Conservation (phyloP, 257 asterid species). For the Eustoma russellianum region DNA sequence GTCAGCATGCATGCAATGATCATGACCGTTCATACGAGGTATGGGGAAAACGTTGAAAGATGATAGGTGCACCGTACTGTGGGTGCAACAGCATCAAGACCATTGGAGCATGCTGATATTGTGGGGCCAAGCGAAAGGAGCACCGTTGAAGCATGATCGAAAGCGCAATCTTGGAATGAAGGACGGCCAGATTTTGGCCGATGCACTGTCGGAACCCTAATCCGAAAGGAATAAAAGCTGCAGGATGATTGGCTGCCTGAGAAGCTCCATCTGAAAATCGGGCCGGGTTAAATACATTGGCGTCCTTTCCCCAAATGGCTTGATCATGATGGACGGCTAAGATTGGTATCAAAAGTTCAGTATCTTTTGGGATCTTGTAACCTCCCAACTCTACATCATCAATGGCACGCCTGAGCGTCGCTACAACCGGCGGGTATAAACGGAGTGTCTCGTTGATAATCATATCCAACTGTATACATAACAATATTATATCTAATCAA, state of each 20-base stretch:
- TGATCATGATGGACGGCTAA: conserved; percentile 43
- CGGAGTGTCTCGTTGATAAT: conserved; percentile 33
- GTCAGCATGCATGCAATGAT: neutral
- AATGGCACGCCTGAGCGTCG: conserved; percentile 33
- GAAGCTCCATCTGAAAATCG: conserved; percentile 32
- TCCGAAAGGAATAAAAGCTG: conserved; percentile 34
- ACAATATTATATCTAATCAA: neutral
- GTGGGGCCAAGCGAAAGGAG: conserved; percentile 24
- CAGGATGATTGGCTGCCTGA: conserved; percentile 31
- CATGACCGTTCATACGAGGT: conserved; percentile 5
- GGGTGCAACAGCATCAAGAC: conserved; percentile 43
- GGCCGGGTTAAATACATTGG: conserved; percentile 31
- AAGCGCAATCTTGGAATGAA: conserved; percentile 32
- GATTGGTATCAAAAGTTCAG: conserved; percentile 36
- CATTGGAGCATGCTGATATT: conserved; percentile 36
- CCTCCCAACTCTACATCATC: conserved; percentile 37
- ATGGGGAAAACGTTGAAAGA: conserved; percentile 21
- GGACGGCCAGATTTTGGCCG: conserved; percentile 31
- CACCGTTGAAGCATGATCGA: conserved; percentile 32
- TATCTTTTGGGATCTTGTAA: conserved; percentile 31
- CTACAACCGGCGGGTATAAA: conserved; percentile 40
- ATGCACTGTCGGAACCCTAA: conserved; percentile 41
- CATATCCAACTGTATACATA: conserved; percentile 28
- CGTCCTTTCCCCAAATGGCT: conserved; percentile 32
- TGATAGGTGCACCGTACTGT: conserved; percentile 37